Evolutionary conservation across 1,284 basidiomycete genomes (phyloP).

Genomic region (Malassezia yamatoensis): DNA sequence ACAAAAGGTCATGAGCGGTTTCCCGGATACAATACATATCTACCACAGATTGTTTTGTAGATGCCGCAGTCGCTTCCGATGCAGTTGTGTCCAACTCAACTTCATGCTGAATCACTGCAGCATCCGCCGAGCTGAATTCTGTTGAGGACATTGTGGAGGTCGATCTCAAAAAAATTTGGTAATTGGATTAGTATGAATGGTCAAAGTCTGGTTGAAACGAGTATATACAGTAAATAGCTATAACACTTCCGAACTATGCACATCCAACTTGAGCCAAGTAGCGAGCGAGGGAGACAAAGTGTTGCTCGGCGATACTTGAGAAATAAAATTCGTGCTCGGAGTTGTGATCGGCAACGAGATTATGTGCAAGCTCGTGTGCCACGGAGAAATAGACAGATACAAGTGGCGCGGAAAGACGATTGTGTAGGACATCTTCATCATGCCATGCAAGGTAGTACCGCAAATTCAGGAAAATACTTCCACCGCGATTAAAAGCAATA

Average conservation of each 20-base stretch:
- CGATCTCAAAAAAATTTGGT: neutral
- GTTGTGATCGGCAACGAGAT: constrained; percentile 62
- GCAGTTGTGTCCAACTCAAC: constrained; percentile 31
- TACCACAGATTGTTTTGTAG: constrained; percentile 22
- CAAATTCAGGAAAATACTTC: constrained; percentile 79
- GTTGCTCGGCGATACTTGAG: constrained; percentile 71
- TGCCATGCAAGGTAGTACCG: constrained; percentile 77
- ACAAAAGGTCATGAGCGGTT: constrained; percentile 21
- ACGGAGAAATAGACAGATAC: constrained; percentile 81
- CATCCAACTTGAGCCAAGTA: neutral
- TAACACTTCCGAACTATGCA: too few relatives aligned
- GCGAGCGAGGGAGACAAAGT: constrained; percentile 47
- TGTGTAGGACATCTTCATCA: constrained; percentile 58
- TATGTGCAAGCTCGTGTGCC: constrained; percentile 74
- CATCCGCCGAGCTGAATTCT: constrained; percentile 34
- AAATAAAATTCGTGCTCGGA: constrained; percentile 78
- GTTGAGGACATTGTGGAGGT: constrained; percentile 7
- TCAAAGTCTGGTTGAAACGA: too few relatives aligned
- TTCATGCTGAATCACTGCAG: constrained; percentile 33
- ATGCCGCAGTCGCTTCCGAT: constrained; percentile 29
- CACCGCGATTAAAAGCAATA: constrained; percentile 87
- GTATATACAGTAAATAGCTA: too few relatives aligned
- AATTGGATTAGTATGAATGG: too few relatives aligned
- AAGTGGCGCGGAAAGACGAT: constrained; percentile 60
- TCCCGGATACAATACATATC: constrained; percentile 33